Percentiles rank a stretch among this genome's conserved stretches.
These are phyloP conservation scores for Ganoderma boninense DNA, from an alignment of 1,284 basidiomycete species.

Conservation along the genomic window DNA sequence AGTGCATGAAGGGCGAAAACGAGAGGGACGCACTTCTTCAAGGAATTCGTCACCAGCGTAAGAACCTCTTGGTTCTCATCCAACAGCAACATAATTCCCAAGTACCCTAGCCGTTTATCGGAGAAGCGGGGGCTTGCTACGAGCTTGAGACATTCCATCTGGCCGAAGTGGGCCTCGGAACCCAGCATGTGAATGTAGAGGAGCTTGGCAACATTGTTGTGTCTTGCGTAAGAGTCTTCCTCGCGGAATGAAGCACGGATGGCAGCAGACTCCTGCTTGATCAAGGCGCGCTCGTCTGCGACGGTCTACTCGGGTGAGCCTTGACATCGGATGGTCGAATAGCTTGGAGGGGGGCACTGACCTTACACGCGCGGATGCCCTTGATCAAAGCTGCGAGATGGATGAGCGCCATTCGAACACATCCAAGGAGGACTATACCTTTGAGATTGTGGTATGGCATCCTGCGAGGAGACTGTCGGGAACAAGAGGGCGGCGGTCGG, in stretches of 20 bases:
- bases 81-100: conserved; percentile 97
- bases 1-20: conserved; percentile 8
- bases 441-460: conserved; percentile 95
- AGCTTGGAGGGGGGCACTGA: conserved; percentile 42
- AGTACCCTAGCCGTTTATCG: conserved; percentile 96
- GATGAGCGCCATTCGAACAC: conserved; percentile 10
- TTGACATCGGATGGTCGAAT: conserved; percentile 32
- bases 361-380: conserved; percentile 94
- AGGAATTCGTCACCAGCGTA: conserved; percentile 96
- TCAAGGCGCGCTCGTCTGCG: conserved; percentile 96
- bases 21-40: conserved; percentile 87
- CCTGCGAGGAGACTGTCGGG: conserved; percentile 20
- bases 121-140: conserved; percentile 98
- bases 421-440: conserved; percentile 54
- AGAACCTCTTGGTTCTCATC: conserved; percentile 99
- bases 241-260: conserved; percentile 98
- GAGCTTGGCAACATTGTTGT: conserved; percentile 98
- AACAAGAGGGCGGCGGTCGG: conserved; percentile 14
- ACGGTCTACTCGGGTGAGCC: conserved; percentile 75
- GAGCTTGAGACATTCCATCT: conserved; percentile 99
- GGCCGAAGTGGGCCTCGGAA: conserved; percentile 98
- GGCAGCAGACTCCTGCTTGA: conserved; percentile 98
- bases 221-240: conserved; percentile 92
- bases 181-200: conserved; percentile 99
- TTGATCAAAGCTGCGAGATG: conserved; percentile 84